Percentiles rank a stretch among this genome's conserved stretches.
Conservation (phyloP, 305 asterid genomes). For the Solanum hybrid region DNA sequence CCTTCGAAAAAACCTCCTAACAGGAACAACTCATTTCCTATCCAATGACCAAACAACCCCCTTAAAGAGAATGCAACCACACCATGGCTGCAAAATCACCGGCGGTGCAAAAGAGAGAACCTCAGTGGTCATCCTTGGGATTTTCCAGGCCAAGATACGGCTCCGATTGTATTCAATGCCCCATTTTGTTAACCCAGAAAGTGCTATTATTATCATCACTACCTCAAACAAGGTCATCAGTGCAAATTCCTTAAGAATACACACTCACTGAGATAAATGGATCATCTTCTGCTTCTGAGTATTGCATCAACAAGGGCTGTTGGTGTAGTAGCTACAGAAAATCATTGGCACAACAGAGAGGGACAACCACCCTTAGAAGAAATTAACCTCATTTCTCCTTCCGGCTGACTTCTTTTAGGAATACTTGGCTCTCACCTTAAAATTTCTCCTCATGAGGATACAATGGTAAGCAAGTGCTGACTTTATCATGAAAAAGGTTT, state of each 20-base stretch:
- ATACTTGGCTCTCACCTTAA: background rate
- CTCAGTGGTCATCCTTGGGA: background rate
- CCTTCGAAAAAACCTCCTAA: slow-evolving; percentile 4
- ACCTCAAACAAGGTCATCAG: background rate
- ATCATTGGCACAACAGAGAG: background rate
- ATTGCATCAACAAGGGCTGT: background rate
- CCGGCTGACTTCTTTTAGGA: background rate
- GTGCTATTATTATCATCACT: background rate
- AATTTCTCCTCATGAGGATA: background rate
- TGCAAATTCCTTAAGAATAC: background rate
- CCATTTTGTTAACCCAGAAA: background rate
- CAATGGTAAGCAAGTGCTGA: background rate
- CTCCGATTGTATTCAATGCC: background rate
- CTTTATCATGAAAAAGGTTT: background rate
- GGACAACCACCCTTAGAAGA: background rate
- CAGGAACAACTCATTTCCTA: background rate
- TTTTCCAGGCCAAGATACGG: slow-evolving; percentile 5
- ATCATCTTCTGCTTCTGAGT: background rate
- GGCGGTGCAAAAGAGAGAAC: background rate
- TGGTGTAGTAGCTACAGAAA: background rate
- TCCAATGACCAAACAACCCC: background rate
- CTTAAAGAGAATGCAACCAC: background rate
- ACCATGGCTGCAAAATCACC: background rate
- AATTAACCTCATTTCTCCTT: background rate
- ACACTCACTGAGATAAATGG: background rate